Evolutionary conservation across 2,329 filamentous ascomycete species (phyloP).

Genomic region (Aaosphaeria pasadenensis): DNA sequence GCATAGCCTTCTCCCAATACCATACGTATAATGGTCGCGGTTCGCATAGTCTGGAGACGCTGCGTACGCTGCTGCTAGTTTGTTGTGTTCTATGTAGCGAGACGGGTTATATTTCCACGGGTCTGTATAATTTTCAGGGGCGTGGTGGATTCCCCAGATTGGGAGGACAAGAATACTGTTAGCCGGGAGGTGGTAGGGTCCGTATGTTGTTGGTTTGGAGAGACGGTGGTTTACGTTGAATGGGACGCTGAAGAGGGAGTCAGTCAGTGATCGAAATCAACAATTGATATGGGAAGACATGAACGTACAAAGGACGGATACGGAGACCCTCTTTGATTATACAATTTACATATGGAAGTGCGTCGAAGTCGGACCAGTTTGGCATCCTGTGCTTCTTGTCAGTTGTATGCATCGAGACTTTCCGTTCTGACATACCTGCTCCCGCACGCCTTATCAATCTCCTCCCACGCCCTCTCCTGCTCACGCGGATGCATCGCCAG

Average conservation of each 20-base stretch:
- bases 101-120: background rate
- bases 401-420: background rate
- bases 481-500: conserved; percentile 6
- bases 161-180: background rate
- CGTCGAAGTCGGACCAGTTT: conserved; percentile 5
- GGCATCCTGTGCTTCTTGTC: conserved; percentile 5
- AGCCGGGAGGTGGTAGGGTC: background rate
- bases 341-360: conserved; percentile 17
- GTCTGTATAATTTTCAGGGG: background rate
- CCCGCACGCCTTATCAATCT: background rate
- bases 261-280: background rate
- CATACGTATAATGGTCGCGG: conserved; percentile 15
- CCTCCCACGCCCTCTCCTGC: background rate
- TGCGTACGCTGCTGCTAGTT: background rate
- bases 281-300: background rate
- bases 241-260: conserved; percentile 1
- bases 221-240: conserved; percentile 1
- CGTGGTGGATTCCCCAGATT: background rate
- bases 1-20: conserved; percentile 20
- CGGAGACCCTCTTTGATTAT: conserved; percentile 18
- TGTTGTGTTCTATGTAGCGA: background rate
- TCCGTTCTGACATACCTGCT: background rate
- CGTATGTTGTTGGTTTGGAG: background rate
- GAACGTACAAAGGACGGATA: conserved; percentile 11
- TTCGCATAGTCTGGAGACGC: background rate